Conservation (phyloP, 441 rosid species). For the Erodium moschatum region DNA sequence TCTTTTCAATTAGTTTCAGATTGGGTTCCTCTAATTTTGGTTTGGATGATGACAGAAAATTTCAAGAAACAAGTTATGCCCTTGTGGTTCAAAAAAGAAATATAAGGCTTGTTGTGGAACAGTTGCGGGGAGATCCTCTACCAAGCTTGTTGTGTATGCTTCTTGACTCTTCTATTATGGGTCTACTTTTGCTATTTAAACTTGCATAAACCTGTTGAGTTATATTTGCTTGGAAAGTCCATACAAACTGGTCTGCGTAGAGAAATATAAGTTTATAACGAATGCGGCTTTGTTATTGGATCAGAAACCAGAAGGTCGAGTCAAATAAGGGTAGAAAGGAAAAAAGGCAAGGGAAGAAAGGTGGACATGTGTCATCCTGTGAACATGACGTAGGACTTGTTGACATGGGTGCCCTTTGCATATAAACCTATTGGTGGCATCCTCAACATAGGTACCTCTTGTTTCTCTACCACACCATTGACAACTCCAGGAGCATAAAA, state of each 20-base stretch:
- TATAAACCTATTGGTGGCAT: slow-evolving; percentile 26
- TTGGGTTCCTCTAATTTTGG: neutral
- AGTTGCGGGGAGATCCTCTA: slow-evolving; percentile 45
- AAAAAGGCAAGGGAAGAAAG: slow-evolving; percentile 44
- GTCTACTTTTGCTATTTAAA: slow-evolving; percentile 1
- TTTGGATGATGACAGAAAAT: slow-evolving; percentile 39
- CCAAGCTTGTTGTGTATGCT: slow-evolving; percentile 41
- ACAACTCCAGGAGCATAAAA: neutral
- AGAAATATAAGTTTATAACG: neutral
- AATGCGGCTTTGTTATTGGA: slow-evolving; percentile 17
- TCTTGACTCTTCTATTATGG: slow-evolving; percentile 16
- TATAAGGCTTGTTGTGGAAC: slow-evolving; percentile 83
- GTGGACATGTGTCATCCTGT: slow-evolving; percentile 30
- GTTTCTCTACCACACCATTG: no score
- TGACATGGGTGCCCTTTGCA: slow-evolving; percentile 86
- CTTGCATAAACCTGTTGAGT: neutral
- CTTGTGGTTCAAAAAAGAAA: slow-evolving; percentile 87
- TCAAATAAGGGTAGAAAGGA: slow-evolving; percentile 51
- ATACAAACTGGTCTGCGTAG: neutral
- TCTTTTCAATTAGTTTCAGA: neutral
- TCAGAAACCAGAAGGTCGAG: slow-evolving; percentile 45
- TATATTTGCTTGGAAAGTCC: no score
- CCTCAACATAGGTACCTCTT: neutral
- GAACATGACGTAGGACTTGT: slow-evolving; percentile 46
- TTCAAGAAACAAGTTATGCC: slow-evolving; percentile 64